Percentiles rank a stretch among this genome's conserved stretches.
phyloP scores from a whole-genome alignment of 768 basidiomycete genomes.

The Hortiboletus campestris region DNA sequence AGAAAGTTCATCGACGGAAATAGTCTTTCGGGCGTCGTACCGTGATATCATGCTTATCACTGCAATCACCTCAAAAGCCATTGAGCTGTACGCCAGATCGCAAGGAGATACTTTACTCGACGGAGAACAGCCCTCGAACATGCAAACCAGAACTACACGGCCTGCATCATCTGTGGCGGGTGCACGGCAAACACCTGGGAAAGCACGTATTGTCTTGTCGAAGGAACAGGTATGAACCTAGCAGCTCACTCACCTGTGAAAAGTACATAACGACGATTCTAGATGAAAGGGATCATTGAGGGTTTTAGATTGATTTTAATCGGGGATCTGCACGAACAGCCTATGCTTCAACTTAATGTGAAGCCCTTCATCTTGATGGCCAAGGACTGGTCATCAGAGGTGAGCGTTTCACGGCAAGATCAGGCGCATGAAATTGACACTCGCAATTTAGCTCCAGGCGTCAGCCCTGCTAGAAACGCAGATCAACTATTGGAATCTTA shows the following conservation, averaged over 20 bases:
- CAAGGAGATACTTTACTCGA: slow-evolving; percentile 26
- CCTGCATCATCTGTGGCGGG: slow-evolving; percentile 3
- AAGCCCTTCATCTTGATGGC: slow-evolving; percentile 80
- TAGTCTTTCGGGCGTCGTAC: slow-evolving; percentile 94
- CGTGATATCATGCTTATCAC: slow-evolving; percentile 90
- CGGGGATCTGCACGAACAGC: slow-evolving; percentile 93
- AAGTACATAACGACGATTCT: neutral
- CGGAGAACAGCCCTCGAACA: slow-evolving; percentile 7
- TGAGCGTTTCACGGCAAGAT: slow-evolving; percentile 33
- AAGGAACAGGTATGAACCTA: slow-evolving; percentile 69
- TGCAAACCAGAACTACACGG: slow-evolving; percentile 1
- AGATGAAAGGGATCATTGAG: slow-evolving; percentile 86
- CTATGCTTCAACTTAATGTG: slow-evolving; percentile 84
- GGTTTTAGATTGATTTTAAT: slow-evolving; percentile 93
- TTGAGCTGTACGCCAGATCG: slow-evolving; percentile 63
- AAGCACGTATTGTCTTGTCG: slow-evolving; percentile 56
- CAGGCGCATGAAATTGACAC: neutral
- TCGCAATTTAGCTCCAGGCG: slow-evolving; percentile 64
- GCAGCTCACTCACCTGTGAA: neutral
- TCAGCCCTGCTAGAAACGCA: slow-evolving; percentile 77
- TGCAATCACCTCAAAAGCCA: slow-evolving; percentile 81
- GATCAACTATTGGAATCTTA: slow-evolving; percentile 95
- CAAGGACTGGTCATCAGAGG: slow-evolving; percentile 94
- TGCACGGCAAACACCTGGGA: slow-evolving; percentile 23
- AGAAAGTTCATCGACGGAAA: slow-evolving; percentile 75